A percentile compares a stretch with the other conserved stretches of the same genome.
These are phyloP conservation scores for Cubamyces lactineus DNA, from an alignment of 768 basidiomycete species.

Conservation along the genomic window DNA sequence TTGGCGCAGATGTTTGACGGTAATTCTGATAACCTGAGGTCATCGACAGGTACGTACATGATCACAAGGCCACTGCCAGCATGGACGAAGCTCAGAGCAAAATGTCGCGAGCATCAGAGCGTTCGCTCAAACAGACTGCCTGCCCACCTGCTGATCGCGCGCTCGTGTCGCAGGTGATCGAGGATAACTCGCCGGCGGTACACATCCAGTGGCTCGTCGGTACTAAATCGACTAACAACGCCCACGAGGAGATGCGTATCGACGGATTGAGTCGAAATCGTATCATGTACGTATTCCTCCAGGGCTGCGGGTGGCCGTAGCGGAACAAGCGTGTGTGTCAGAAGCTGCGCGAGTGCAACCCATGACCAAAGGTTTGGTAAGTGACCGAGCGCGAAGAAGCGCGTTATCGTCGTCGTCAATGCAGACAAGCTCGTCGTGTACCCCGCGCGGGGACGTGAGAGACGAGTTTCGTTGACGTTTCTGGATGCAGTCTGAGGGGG, in stretches of 20 bases:
- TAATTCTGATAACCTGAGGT: not conserved
- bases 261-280: not conserved
- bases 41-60: slow-evolving; percentile 1
- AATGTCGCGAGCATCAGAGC: not conserved
- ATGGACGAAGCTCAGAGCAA: slow-evolving; percentile 1
- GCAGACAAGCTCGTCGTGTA: not conserved
- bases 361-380: slow-evolving; percentile 20
- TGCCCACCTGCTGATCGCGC: slow-evolving; percentile 13
- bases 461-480: not conserved
- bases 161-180: slow-evolving; percentile 8
- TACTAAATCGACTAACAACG: not conserved
- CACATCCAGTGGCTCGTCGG: not conserved
- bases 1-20: not conserved
- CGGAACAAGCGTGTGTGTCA: slow-evolving; percentile 13
- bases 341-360: slow-evolving; percentile 3
- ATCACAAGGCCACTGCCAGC: slow-evolving; percentile 9
- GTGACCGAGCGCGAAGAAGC: not conserved
- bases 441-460: not conserved
- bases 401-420: slow-evolving; percentile 12
- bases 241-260: slow-evolving; percentile 12
- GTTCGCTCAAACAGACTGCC: not conserved
- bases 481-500: no score
- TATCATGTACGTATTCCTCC: slow-evolving; percentile 13
- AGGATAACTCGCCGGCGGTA: not conserved
- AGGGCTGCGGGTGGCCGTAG: slow-evolving; percentile 14